These are phyloP conservation scores for Lycium barbarum DNA, from an alignment of 257 asterid genomes.

Conservation along the genomic window DNA sequence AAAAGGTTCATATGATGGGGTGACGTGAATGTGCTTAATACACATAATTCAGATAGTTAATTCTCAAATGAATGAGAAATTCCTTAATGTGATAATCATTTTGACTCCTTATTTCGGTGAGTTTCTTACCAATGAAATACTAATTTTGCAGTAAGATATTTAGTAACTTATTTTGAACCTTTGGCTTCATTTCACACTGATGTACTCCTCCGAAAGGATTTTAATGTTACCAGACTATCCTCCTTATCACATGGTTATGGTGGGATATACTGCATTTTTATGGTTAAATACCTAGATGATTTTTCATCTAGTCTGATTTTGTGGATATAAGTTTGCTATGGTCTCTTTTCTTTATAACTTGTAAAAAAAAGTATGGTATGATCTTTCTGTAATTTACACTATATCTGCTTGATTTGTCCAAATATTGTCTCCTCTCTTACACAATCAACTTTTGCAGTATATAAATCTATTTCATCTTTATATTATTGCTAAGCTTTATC, in stretches of 20 bases:
- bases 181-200: slow-evolving; percentile 18
- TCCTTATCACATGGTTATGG: neutral
- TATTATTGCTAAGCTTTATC: neutral
- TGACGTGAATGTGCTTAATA: neutral
- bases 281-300: slow-evolving; percentile 2
- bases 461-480: neutral
- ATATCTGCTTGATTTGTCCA: slow-evolving; percentile 6
- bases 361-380: neutral
- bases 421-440: neutral
- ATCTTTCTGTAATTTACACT: neutral
- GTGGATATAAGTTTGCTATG: neutral
- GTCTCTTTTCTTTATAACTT: neutral
- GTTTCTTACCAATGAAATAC: neutral
- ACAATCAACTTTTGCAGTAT: slow-evolving; percentile 10
- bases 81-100: neutral
- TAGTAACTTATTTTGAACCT: neutral
- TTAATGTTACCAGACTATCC: neutral
- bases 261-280: slow-evolving; percentile 7
- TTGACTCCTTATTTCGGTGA: neutral
- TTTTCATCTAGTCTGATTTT: neutral
- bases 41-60: neutral
- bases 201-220: neutral
- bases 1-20: neutral
- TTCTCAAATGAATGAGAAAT: neutral
- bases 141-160: neutral